Percentiles rank a stretch among this genome's conserved stretches.
These are phyloP conservation scores for Phytophthora gonapodyides DNA, from an alignment of 352 stramenopile species.

Conservation along the genomic window DNA sequence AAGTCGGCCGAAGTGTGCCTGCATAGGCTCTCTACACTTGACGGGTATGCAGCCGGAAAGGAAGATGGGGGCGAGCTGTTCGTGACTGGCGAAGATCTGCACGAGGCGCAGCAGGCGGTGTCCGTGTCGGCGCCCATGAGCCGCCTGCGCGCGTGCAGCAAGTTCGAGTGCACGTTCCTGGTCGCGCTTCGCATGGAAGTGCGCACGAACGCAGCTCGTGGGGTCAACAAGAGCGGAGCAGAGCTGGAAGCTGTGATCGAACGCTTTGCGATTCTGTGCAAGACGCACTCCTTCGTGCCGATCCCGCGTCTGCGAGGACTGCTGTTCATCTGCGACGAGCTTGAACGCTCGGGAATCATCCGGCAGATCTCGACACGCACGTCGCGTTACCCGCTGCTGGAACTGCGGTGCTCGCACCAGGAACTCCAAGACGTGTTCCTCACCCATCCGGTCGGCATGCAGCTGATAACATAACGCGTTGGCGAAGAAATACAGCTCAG, in stretches of 20 bases:
- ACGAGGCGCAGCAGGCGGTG: slow-evolving; percentile 52
- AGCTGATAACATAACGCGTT: slow-evolving; percentile 47
- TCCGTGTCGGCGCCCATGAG: slow-evolving; percentile 60
- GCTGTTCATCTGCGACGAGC: slow-evolving; percentile 63
- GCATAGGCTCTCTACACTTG: slow-evolving; percentile 33
- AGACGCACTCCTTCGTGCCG: slow-evolving; percentile 64
- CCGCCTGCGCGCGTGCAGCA: slow-evolving; percentile 59
- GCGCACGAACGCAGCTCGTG: slow-evolving; percentile 36
- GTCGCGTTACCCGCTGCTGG: slow-evolving; percentile 58
- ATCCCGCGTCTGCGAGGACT: slow-evolving; percentile 59
- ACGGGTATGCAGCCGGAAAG: not conserved
- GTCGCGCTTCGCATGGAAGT: slow-evolving; percentile 69
- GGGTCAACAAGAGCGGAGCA: slow-evolving; percentile 35
- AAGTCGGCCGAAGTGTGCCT: slow-evolving; percentile 62
- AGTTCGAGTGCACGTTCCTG: slow-evolving; percentile 78
- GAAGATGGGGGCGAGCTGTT: slow-evolving; percentile 16
- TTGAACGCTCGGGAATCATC: slow-evolving; percentile 65
- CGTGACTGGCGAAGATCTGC: slow-evolving; percentile 63
- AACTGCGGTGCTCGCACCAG: slow-evolving; percentile 63
- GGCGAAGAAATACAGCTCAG: no score
- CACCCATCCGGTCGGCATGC: slow-evolving; percentile 57
- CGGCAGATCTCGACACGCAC: slow-evolving; percentile 48
- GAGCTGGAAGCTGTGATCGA: slow-evolving; percentile 67
- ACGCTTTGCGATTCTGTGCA: slow-evolving; percentile 68
- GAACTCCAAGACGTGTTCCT: slow-evolving; percentile 73